A percentile compares a stretch with the other conserved stretches of the same genome.
phyloP scores from a whole-genome alignment of 345 rosid species.

The Noccaea caerulescens region DNA sequence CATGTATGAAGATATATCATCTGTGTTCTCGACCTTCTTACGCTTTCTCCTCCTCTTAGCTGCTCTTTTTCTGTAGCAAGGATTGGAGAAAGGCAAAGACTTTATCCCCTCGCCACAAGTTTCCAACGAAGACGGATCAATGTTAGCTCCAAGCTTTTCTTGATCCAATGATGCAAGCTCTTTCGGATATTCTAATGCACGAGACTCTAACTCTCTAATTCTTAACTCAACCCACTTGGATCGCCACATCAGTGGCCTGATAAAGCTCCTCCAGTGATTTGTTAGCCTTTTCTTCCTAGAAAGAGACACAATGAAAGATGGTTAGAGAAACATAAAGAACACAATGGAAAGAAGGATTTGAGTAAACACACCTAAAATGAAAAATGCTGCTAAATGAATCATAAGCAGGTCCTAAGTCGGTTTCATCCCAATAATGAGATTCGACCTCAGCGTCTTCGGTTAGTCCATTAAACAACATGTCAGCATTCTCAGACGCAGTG shows the following conservation, averaged over 20 bases:
- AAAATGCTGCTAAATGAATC: slow-evolving; percentile 59
- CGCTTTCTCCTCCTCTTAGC: slow-evolving; percentile 74
- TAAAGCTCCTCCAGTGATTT: slow-evolving; percentile 79
- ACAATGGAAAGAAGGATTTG: background rate
- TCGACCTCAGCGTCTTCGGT: slow-evolving; percentile 82
- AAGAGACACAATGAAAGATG: background rate
- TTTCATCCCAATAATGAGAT: slow-evolving; percentile 64
- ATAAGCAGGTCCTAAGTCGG: slow-evolving; percentile 57
- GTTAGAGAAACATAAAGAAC: slow-evolving; percentile 2
- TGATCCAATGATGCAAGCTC: slow-evolving; percentile 57
- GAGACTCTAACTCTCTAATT: slow-evolving; percentile 72
- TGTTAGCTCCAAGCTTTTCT: slow-evolving; percentile 48
- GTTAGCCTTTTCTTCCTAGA: slow-evolving; percentile 85
- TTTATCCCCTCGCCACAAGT: slow-evolving; percentile 59
- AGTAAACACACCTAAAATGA: slow-evolving; percentile 58
- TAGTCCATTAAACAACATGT: slow-evolving; percentile 54
- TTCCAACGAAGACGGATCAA: slow-evolving; percentile 55
- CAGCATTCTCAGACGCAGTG: slow-evolving; percentile 58
- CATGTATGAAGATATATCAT: slow-evolving; percentile 61
- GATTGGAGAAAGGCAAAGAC: slow-evolving; percentile 70
- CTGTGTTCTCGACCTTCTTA: slow-evolving; percentile 67
- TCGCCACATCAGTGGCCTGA: slow-evolving; percentile 87
- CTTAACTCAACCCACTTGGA: slow-evolving; percentile 88
- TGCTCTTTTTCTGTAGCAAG: slow-evolving; percentile 55
- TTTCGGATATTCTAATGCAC: slow-evolving; percentile 60